A percentile compares a stretch with the other conserved stretches of the same genome.
Conservation (phyloP, 805 yeast species). For the Grigorovia humatica region DNA sequence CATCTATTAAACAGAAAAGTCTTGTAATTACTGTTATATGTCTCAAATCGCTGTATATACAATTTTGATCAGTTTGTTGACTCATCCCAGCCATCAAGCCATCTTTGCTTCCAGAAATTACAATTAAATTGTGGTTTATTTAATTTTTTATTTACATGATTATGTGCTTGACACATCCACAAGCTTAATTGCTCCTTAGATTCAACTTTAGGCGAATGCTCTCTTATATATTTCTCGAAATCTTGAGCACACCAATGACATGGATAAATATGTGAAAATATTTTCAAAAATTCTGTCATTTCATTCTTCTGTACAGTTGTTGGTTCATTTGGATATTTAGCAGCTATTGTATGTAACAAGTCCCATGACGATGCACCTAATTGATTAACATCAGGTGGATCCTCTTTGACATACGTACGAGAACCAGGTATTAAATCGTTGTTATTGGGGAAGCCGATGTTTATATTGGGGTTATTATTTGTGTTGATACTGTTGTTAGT, state of each 20-base stretch:
- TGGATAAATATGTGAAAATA: constrained; percentile 79
- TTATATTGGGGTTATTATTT: background rate
- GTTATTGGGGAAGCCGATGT: background rate
- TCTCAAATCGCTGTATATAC: too few relatives aligned
- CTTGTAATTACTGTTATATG: too few relatives aligned
- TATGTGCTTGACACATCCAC: constrained; percentile 96
- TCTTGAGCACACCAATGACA: constrained; percentile 93
- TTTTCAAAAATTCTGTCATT: constrained; percentile 54
- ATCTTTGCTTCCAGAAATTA: constrained; percentile 80
- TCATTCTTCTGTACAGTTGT: constrained; percentile 52
- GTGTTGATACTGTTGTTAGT: background rate
- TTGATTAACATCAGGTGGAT: constrained; percentile 81
- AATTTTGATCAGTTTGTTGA: background rate
- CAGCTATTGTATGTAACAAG: constrained; percentile 80
- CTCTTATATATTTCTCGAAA: constrained; percentile 52
- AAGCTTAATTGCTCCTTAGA: constrained; percentile 73
- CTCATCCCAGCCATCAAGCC: constrained; percentile 87
- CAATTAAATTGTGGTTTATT: constrained; percentile 87
- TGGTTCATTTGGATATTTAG: constrained; percentile 75
- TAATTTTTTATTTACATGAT: constrained; percentile 74
- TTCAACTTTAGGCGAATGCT: constrained; percentile 45
- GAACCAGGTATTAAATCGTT: constrained; percentile 38
- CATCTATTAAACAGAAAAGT: too few relatives aligned
- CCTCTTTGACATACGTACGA: constrained; percentile 35
- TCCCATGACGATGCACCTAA: constrained; percentile 91